phyloP scores from a whole-genome alignment of 1,284 basidiomycete species.

The Ceratobasidium sp. region DNA sequence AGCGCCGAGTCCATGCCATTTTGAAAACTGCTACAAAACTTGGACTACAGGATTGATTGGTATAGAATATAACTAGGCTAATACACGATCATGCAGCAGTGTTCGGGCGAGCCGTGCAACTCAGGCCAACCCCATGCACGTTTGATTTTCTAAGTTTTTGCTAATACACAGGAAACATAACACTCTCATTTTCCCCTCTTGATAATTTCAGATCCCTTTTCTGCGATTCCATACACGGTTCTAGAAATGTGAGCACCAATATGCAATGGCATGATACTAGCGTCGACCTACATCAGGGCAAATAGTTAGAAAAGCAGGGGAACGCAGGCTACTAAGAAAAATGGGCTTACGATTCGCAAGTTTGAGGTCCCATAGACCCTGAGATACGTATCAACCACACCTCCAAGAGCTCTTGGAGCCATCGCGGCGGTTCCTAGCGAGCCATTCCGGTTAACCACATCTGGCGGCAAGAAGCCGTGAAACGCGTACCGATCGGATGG shows the following conservation, averaged over 20 bases:
- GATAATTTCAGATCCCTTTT: conserved; percentile 46
- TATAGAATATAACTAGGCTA: no score
- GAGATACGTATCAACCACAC: conserved; percentile 49
- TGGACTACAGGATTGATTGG: no score
- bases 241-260: conserved; percentile 50
- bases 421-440: conserved; percentile 44
- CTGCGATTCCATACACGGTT: conserved; percentile 49
- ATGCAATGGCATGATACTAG: conserved; percentile 48
- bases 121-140: no score
- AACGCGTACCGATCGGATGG: conserved; percentile 45
- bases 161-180: no score
- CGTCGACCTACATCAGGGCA: conserved; percentile 32
- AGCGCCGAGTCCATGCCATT: no score
- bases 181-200: no score
- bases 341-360: conserved; percentile 41
- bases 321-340: background rate
- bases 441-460: background rate
- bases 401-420: conserved; percentile 47
- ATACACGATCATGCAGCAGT: no score
- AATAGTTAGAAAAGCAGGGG: background rate
- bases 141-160: no score
- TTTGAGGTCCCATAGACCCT: conserved; percentile 50
- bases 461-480: conserved; percentile 43
- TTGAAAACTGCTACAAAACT: no score
- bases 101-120: no score